These are phyloP conservation scores for Phragmites australis DNA, from an alignment of 176 grass and related monocot species.

Conservation along the genomic window DNA sequence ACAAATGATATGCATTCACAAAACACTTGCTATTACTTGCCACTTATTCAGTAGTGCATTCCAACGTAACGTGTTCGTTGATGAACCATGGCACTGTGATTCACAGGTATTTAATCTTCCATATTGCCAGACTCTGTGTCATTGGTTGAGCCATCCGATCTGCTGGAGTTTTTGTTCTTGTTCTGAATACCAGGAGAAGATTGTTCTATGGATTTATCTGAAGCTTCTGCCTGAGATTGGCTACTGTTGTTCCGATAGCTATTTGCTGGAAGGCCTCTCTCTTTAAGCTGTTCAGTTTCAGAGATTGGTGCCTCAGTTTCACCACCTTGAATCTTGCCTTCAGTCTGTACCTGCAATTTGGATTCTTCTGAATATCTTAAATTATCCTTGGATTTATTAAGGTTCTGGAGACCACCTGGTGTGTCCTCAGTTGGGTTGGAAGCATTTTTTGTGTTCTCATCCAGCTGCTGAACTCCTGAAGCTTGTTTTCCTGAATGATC, in stretches of 20 bases:
- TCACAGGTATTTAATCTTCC: background rate
- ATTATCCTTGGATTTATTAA: background rate
- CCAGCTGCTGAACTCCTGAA: background rate
- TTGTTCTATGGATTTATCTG: background rate
- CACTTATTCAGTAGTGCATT: constrained; percentile 18
- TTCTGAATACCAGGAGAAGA: constrained; percentile 1
- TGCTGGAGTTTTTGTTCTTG: constrained; percentile 1
- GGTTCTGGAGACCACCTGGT: background rate
- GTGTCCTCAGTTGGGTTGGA: constrained; percentile 7
- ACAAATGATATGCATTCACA: background rate
- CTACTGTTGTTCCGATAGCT: background rate
- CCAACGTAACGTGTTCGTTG: background rate
- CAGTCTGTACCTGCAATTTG: background rate
- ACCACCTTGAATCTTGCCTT: constrained; percentile 1
- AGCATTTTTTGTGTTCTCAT: background rate
- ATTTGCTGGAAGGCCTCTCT: background rate
- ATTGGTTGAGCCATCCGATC: background rate
- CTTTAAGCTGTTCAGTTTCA: background rate
- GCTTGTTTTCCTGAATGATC: constrained; percentile 8
- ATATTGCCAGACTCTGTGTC: background rate
- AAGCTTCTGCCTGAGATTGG: constrained; percentile 23
- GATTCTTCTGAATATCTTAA: constrained; percentile 21
- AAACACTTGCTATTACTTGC: background rate
- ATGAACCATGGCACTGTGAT: background rate
- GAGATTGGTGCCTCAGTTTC: background rate